phyloP scores from a whole-genome alignment of 306 rosid species.

The Pyrus pyrifolia region DNA sequence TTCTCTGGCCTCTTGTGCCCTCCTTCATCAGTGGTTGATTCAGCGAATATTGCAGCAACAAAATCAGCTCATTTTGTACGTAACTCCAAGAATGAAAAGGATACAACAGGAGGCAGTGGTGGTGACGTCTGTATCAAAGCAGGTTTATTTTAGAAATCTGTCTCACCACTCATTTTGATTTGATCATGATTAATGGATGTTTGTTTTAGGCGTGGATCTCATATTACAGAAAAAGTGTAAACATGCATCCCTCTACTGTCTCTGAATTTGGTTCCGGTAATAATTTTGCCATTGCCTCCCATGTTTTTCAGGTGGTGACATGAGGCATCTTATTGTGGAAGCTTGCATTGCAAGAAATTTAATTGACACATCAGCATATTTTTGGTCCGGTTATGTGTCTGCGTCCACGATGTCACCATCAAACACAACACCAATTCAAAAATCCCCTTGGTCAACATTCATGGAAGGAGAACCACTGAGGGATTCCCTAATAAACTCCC shows the following conservation, averaged over 20 bases:
- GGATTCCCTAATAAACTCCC: conserved; percentile 43
- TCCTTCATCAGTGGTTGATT: conserved; percentile 53
- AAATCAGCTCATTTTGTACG: conserved; percentile 45
- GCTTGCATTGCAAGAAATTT: conserved; percentile 75
- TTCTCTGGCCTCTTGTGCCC: conserved; percentile 66
- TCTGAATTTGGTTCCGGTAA: background rate
- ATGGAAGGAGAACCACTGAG: conserved; percentile 66
- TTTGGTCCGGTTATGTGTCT: conserved; percentile 65
- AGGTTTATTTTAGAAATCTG: conserved; percentile 30
- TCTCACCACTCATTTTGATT: conserved; percentile 2
- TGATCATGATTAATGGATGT: background rate
- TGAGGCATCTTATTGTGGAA: conserved; percentile 80
- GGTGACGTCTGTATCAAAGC: conserved; percentile 33
- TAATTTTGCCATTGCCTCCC: conserved; percentile 11
- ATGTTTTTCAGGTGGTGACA: conserved; percentile 55
- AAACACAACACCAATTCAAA: conserved; percentile 38
- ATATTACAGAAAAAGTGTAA: background rate
- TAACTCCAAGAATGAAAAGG: conserved; percentile 39
- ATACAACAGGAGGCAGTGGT: conserved; percentile 35
- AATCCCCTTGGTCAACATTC: conserved; percentile 65
- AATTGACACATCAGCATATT: conserved; percentile 59
- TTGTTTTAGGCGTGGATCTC: background rate
- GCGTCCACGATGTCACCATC: conserved; percentile 34
- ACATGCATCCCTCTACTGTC: background rate
- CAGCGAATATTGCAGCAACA: conserved; percentile 61